Base-by-base conservation (phyloP, 2,329 filamentous ascomycete genomes). In the Neopestalotiopsis clavispora region DNA sequence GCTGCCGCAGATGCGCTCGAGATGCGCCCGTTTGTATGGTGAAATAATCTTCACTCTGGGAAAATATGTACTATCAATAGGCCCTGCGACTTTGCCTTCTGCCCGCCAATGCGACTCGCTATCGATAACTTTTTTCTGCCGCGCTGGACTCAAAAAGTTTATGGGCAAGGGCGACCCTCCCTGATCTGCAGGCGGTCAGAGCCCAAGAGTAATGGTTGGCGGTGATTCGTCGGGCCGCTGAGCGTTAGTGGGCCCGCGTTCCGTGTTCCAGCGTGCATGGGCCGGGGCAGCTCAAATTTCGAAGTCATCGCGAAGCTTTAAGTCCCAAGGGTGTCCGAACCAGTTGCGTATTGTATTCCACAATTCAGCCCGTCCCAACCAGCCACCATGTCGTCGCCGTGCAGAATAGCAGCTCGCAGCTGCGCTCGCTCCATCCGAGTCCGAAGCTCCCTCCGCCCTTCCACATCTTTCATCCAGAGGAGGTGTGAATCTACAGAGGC, bases 401-500 rank as follows among this genome's bases (percentile, higher is more conserved):
- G 87, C 81, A 86, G 89, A 80, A 87, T 85, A 80, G 89, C 87
- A 79, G 89, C 87, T 75, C 88, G 88, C 81, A 86, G 86, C 86
- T 91, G 88, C 83, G 86, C 87, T 74, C 87, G 88, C 75, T 87
- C 90, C 78, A 82, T 91, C 74, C 87, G 88, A 77, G 82, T 85
- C 71, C 78, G 81, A 71, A 74, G 79, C 73, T 78, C 84, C 65
- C 72, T 86, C 73, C 82, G 86, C 76, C 79, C 82, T 72, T 83
- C 86, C 68, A 80, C 79, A 57, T 78, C 82, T 63, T 76, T 82
- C 71, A 79, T 81, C 73, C 79, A 89, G 79, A 90, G 92, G 84
- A 90, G 96, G 89, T 95, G 94, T 92, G 93, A 96, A 83, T 95
- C 94, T 72, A 95, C 94, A 75, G 92, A 95, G 76, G 90, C 89